Conservation (phyloP, 805 yeast genomes). For the Schwanniomyces vanrijiae region DNA sequence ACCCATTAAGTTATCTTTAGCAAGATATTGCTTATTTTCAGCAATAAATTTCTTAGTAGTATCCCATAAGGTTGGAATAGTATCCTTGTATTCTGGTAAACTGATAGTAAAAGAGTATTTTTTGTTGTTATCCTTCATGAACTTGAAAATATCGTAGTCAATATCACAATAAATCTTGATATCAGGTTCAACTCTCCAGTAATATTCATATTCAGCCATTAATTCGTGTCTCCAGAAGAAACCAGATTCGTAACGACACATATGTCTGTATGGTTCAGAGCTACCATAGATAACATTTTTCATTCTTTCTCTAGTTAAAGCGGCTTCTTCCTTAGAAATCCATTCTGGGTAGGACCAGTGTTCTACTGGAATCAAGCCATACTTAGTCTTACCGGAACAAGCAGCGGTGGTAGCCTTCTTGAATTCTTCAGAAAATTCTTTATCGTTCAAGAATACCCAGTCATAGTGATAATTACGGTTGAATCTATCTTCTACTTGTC, state of each 20-base stretch:
- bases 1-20: slow-evolving; percentile 62
- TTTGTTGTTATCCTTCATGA: slow-evolving; percentile 71
- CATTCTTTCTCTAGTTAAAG: slow-evolving; percentile 58
- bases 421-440: slow-evolving; percentile 78
- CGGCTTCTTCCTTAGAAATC: slow-evolving; percentile 75
- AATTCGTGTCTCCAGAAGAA: slow-evolving; percentile 79
- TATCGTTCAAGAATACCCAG: slow-evolving; percentile 92
- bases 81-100: slow-evolving; percentile 75
- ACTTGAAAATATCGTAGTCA: slow-evolving; percentile 79
- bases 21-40: slow-evolving; percentile 56
- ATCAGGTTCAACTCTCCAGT: slow-evolving; percentile 93
- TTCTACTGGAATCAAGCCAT: slow-evolving; percentile 75
- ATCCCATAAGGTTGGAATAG: slow-evolving; percentile 83
- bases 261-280: slow-evolving; percentile 74
- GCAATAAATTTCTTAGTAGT: slow-evolving; percentile 64
- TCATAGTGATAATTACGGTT: slow-evolving; percentile 78
- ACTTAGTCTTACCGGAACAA: slow-evolving; percentile 72
- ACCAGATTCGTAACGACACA: slow-evolving; percentile 90
- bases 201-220: slow-evolving; percentile 74
- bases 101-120: slow-evolving; percentile 85
- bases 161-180: slow-evolving; percentile 77
- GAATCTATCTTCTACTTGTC: slow-evolving; percentile 85
- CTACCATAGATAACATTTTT: slow-evolving; percentile 66
- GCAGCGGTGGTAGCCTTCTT: slow-evolving; percentile 62
- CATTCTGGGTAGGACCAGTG: slow-evolving; percentile 85